These are phyloP conservation scores for Penicillium sp. DNA, from an alignment of 2,329 filamentous ascomycete genomes.

Conservation along the genomic window DNA sequence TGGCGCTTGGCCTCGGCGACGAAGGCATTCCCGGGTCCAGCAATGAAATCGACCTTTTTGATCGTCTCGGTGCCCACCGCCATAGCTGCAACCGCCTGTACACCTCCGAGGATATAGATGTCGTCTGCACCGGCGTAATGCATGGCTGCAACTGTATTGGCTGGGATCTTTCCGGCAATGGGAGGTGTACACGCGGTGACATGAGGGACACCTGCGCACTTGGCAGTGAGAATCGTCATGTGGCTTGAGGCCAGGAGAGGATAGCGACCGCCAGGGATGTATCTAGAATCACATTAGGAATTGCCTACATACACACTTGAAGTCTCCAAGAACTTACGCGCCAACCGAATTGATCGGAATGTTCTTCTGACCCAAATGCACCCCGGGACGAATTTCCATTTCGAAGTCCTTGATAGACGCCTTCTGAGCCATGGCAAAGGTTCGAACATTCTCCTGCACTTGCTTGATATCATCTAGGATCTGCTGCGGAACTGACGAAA, in stretches of 20 bases:
- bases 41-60: slow-evolving; percentile 52
- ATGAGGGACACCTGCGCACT: slow-evolving; percentile 52
- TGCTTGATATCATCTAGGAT: slow-evolving; percentile 55
- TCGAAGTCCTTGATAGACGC: slow-evolving; percentile 51
- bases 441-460: slow-evolving; percentile 51
- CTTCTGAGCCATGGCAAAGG: slow-evolving; percentile 51
- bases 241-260: slow-evolving; percentile 54
- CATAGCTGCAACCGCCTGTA: slow-evolving; percentile 55
- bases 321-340: slow-evolving; percentile 34
- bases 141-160: slow-evolving; percentile 52
- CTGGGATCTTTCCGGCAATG: slow-evolving; percentile 48
- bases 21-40: slow-evolving; percentile 55
- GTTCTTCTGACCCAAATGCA: slow-evolving; percentile 53
- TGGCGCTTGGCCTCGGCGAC: slow-evolving; percentile 56
- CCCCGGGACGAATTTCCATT: slow-evolving; percentile 51
- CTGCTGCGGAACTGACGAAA: slow-evolving; percentile 47
- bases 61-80: slow-evolving; percentile 51
- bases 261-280: slow-evolving; percentile 54
- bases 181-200: slow-evolving; percentile 55
- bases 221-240: slow-evolving; percentile 57
- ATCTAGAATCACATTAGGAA: slow-evolving; percentile 21
- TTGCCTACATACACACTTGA: not conserved
- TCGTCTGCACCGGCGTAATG: slow-evolving; percentile 51
- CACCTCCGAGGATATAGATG: slow-evolving; percentile 53
- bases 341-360: slow-evolving; percentile 49